Evolutionary conservation across 148 eudicot species (phyloP), one percentile per base, ranked within the genome.

Genomic region (Rheum nobile): DNA sequence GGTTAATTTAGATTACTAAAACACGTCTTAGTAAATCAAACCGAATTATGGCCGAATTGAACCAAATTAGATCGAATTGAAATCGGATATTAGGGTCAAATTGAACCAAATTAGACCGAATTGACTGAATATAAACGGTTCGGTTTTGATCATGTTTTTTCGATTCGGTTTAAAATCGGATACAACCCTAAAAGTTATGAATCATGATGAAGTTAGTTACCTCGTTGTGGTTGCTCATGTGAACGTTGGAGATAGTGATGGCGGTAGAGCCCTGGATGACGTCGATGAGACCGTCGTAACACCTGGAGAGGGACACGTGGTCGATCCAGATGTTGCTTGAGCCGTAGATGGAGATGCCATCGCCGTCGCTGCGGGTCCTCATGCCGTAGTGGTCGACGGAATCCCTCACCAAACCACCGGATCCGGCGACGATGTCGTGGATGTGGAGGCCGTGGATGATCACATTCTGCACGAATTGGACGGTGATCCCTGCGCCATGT

Each of bases 261-360:
- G 89, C 95, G 11, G 95, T 90, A 12, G 91, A 90, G 16, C 87
- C 95, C 77, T 79, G 72, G 74, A 87, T 81, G 5, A 78, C 77
- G 44, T 90, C 94, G 26, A 90, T 81, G 6, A 90, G 82, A 7
- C 95, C 95, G 73, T 90, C 95, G 0, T 80, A 35, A 19, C 80
- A 65, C 12, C 79, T 74, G 1, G 88, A 75, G 13, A 90, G 79
- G 4, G 89, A 86, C 42, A 83, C 72, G 52, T 90, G 95, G 59
- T 90, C 95, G 4, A 90, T 77, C 91, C 95, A 90, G n/a, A 90
- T 44, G 57, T 84, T 81, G 76, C 82, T 82, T 1, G 95, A 80
- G 0, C 86, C 88, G 39, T 81, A 89, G 35, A 89, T 78, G 1
- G 89, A 84, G 29, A 89, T 79, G 6, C 85, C 91, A 75, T 87